These are phyloP conservation scores for Dothideomycetes sp. DNA, from an alignment of 2,329 filamentous ascomycete genomes.

Conservation along the genomic window DNA sequence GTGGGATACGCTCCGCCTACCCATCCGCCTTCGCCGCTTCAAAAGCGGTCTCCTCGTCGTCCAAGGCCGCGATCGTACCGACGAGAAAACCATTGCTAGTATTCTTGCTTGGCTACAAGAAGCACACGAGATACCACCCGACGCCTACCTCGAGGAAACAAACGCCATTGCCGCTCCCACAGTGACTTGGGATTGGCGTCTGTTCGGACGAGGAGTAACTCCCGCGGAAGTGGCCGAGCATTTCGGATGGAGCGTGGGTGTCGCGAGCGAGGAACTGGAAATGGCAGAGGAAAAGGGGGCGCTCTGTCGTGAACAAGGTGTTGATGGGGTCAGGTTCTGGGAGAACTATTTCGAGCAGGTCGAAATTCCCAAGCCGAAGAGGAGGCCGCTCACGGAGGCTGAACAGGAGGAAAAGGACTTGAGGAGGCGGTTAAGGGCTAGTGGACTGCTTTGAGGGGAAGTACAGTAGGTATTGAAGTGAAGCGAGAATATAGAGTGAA, in stretches of 20 bases:
- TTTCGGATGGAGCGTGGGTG: conserved; percentile 95
- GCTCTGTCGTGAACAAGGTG: conserved; percentile 79
- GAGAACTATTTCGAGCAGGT: conserved; percentile 46
- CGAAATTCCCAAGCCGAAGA: conserved; percentile 4
- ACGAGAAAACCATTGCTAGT: conserved; percentile 75
- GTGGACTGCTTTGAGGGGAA: conserved; percentile 5
- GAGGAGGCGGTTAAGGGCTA: conserved; percentile 5
- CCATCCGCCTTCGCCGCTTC: conserved; percentile 77
- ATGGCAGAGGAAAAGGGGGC: conserved; percentile 91
- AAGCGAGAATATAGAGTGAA: no score
- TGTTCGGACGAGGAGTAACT: conserved; percentile 76
- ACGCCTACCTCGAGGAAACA: conserved; percentile 38
- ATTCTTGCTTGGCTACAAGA: conserved; percentile 70
- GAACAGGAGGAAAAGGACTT: conserved; percentile 4
- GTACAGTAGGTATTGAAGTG: no score
- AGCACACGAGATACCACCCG: conserved; percentile 37
- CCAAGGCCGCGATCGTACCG: conserved; percentile 75
- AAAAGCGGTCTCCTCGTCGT: conserved; percentile 92
- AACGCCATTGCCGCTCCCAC: conserved; percentile 3
- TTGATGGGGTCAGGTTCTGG: conserved; percentile 91
- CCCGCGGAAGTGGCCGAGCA: conserved; percentile 78
- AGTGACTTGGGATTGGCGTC: conserved; percentile 59
- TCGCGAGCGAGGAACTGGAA: conserved; percentile 87
- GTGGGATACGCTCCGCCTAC: conserved; percentile 80
- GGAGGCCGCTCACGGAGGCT: conserved; percentile 1